phyloP scores from a whole-genome alignment of 345 rosid species.

The Reutealis trisperma region DNA sequence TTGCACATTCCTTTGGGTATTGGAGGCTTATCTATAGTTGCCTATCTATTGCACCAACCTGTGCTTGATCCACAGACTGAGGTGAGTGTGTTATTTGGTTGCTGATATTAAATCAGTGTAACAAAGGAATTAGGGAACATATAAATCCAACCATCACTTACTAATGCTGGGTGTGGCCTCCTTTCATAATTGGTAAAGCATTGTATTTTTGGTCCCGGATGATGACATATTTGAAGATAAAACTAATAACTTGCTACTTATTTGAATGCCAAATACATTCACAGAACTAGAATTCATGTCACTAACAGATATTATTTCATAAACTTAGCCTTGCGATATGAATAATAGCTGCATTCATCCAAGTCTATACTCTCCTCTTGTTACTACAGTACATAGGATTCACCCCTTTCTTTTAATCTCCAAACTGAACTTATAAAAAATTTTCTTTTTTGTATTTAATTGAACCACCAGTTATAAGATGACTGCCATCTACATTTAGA shows the following conservation, averaged over 20 bases:
- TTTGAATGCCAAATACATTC: neutral
- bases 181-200: neutral
- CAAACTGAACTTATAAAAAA: too few species aligned
- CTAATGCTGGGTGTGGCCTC: neutral
- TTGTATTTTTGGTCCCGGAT: neutral
- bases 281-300: too few species aligned
- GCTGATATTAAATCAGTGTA: neutral
- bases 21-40: conserved; percentile 75
- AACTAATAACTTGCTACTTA: neutral
- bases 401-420: neutral
- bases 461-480: neutral
- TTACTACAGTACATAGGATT: neutral
- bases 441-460: neutral
- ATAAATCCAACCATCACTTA: neutral
- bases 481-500: neutral
- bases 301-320: too few species aligned
- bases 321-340: too few species aligned
- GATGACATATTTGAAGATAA: neutral
- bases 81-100: conserved; percentile 38
- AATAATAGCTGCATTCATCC: too few species aligned
- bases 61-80: conserved; percentile 78
- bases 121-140: neutral
- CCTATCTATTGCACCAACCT: conserved; percentile 52
- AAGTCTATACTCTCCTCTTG: neutral
- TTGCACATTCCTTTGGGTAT: conserved; percentile 80